Base-by-base conservation (phyloP, 192 early-diverging fungal species). In the Coemansia sp. region DNA sequence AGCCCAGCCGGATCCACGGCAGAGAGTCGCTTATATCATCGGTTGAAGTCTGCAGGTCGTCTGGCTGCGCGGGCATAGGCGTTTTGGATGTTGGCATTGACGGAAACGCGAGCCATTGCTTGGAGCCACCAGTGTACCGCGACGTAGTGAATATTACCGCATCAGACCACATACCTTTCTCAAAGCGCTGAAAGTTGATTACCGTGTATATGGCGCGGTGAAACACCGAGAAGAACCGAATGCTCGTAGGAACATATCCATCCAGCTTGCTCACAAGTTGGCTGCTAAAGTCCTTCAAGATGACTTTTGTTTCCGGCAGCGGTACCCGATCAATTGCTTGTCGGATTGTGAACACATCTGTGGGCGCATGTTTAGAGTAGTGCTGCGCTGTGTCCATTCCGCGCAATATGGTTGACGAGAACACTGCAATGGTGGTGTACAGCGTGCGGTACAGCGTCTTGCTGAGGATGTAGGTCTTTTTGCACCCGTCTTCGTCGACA, bases 391-490 rank as follows among this genome's bases (percentile, higher is more conserved):
- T 66, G 42, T 71, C 72, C 49, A 71, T 54, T 2, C 54, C 40
- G 10, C 68, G 77, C 47, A 71, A 9, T 8, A 74, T 55, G 5
- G 70, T 61, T 7, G 68, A 64, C 2, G 71, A 74, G 37, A 68
- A 71, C 23, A 74, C 71, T n/a, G 54, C 47, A 3, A 71, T 47
- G 15, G 66, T 58, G 15, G 77, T 74, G n/a, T 56, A 65, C 11
- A 80, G 68, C n/a, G 63, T 59, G 25, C 54, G 54, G 60, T 74
- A 74, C 14, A 80, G 62, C 58, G 77, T 65, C 20, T 62, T 55
- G 28, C 65, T 68, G 15, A 80, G 50, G 2, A 48, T 44, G 53
- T 62, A 58, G 8, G 53, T 28, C 40, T 57, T 73, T 50, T 56
- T 36, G 11, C 48, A 10, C 24, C 26, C 7, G 23, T 20, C 58